Conservation (phyloP, 192 early-diverging fungal species). For the Mortierella hygrophila region DNA sequence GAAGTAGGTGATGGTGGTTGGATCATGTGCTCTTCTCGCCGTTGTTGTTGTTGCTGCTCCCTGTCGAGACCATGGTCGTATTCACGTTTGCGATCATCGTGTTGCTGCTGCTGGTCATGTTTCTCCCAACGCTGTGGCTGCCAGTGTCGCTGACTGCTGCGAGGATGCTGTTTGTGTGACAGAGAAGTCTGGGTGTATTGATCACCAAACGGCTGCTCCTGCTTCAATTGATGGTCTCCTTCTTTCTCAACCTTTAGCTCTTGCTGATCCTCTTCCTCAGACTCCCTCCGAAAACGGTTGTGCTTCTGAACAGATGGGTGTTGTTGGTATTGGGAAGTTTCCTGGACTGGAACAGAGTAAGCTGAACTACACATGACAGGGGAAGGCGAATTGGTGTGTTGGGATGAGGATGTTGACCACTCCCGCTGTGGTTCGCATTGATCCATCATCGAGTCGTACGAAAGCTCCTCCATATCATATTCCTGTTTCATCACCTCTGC, state of each 20-base stretch:
- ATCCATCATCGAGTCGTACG: conserved; percentile 47
- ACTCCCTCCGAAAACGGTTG: not conserved
- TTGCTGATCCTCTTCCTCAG: not conserved
- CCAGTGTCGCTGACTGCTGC: conserved; percentile 1
- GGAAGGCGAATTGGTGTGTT: conserved; percentile 39
- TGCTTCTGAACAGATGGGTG: not conserved
- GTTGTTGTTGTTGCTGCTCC: not conserved
- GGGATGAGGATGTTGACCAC: conserved; percentile 39
- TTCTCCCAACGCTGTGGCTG: not conserved
- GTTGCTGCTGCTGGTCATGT: not conserved
- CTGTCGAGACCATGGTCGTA: not conserved
- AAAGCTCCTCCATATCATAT: conserved; percentile 18
- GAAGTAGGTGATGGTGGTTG: not conserved
- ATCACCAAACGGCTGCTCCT: not conserved
- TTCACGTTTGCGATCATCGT: not conserved
- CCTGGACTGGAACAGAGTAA: not conserved
- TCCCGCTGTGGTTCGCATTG: conserved; percentile 40
- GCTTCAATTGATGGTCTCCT: not conserved
- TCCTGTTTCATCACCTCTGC: conserved; percentile 15
- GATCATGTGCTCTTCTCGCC: not conserved
- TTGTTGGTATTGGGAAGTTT: not conserved
- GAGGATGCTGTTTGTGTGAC: not conserved
- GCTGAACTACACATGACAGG: conserved; percentile 25
- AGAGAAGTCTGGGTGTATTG: not conserved
- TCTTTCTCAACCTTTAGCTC: not conserved